A percentile compares a stretch with the other conserved stretches of the same genome.
These are phyloP conservation scores for Penicillium maclennaniae DNA, from an alignment of 495 filamentous ascomycete genomes.

Conservation along the genomic window DNA sequence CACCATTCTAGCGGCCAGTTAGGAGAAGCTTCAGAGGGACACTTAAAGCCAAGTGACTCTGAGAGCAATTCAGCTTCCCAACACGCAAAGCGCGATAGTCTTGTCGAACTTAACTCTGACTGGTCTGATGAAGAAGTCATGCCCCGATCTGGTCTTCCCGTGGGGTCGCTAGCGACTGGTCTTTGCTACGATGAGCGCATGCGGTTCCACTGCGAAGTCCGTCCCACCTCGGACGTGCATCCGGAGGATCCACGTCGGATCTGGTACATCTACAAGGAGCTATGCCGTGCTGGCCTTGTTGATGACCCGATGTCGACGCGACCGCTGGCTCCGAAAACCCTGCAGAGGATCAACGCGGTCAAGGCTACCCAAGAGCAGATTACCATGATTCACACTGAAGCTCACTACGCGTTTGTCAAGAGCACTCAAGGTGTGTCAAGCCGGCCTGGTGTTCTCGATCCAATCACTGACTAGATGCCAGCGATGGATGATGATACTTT, in stretches of 20 bases:
- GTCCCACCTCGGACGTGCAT: slow-evolving; percentile 68
- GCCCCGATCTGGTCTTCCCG: slow-evolving; percentile 27
- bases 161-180: slow-evolving; percentile 58
- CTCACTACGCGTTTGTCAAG: slow-evolving; percentile 75
- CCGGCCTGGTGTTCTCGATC: neutral
- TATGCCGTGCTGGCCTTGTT: slow-evolving; percentile 74
- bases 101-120: slow-evolving; percentile 39
- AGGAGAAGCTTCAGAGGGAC: slow-evolving; percentile 14
- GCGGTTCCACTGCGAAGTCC: slow-evolving; percentile 83
- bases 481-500: slow-evolving; percentile 58
- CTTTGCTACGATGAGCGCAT: slow-evolving; percentile 90
- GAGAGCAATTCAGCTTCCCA: slow-evolving; percentile 20
- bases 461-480: slow-evolving; percentile 15
- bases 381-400: slow-evolving; percentile 65
- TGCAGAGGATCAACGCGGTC: slow-evolving; percentile 73
- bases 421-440: slow-evolving; percentile 46
- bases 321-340: slow-evolving; percentile 53
- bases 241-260: slow-evolving; percentile 93
- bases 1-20: neutral
- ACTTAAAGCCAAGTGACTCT: slow-evolving; percentile 23
- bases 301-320: slow-evolving; percentile 48
- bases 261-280: slow-evolving; percentile 78
- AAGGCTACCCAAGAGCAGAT: slow-evolving; percentile 74
- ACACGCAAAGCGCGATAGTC: slow-evolving; percentile 28
- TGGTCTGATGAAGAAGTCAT: slow-evolving; percentile 37